A percentile compares a stretch with the other conserved stretches of the same genome.
Evolutionary conservation across 108 stramenopile species (phyloP).

Genomic region (Conticribra weissflogii): DNA sequence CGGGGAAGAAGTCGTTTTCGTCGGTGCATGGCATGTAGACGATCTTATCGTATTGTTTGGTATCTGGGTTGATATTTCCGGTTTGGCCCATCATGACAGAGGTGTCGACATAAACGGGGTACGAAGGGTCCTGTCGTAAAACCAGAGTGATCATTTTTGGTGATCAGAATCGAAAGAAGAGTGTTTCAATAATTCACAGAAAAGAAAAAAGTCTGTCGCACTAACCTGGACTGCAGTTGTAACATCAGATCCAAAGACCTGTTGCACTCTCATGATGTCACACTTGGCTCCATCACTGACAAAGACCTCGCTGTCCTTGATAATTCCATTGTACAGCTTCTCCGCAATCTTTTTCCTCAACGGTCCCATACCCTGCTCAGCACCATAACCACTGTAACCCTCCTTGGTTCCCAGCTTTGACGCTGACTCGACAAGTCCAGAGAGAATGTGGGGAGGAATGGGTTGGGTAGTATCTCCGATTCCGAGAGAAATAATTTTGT

Average conservation of each 20-base stretch:
- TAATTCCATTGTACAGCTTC: slow-evolving; percentile 88
- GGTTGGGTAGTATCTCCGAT: slow-evolving; percentile 99
- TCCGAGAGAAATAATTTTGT: slow-evolving; percentile 91
- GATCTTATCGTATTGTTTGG: slow-evolving; percentile 95
- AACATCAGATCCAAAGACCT: slow-evolving; percentile 95
- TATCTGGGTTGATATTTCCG: slow-evolving; percentile 78
- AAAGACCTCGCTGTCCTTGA: slow-evolving; percentile 94
- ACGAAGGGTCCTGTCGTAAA: slow-evolving; percentile 81
- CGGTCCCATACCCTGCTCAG: slow-evolving; percentile 89
- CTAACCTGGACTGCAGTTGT: slow-evolving; percentile 87
- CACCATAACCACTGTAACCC: slow-evolving; percentile 94
- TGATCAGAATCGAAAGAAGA: neutral
- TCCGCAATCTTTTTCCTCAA: slow-evolving; percentile 92
- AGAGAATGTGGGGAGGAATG: slow-evolving; percentile 93
- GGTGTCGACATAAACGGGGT: slow-evolving; percentile 97
- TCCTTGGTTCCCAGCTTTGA: slow-evolving; percentile 90
- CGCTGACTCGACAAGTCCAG: slow-evolving; percentile 86
- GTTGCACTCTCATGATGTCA: slow-evolving; percentile 95
- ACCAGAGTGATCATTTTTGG: neutral
- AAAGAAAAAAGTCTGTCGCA: neutral
- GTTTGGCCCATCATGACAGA: slow-evolving; percentile 97
- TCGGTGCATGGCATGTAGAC: slow-evolving; percentile 97
- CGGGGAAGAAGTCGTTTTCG: slow-evolving; percentile 95
- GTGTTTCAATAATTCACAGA: neutral
- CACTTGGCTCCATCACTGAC: slow-evolving; percentile 98